Base-by-base conservation (phyloP, 1,284 basidiomycete genomes). In the Schizophyllum amplum region DNA sequence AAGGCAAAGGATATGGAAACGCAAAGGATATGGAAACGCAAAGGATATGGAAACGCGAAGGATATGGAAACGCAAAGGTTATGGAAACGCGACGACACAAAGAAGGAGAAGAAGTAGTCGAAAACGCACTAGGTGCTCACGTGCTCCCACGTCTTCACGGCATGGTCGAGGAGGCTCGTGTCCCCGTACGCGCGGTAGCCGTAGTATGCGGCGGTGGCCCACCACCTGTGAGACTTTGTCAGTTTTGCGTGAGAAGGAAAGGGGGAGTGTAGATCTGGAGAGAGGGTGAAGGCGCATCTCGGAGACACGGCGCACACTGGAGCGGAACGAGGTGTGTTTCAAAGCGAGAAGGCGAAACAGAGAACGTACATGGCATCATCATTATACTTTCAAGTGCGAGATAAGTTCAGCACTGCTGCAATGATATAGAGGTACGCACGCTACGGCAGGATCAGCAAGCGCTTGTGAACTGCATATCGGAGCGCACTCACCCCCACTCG, bases 151-250 rank as follows among this genome's bases (percentile, higher is more conserved):
- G 73, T 76, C n/a, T 71, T 71, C 33, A 76, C 66, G 0, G 76
- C 77, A 59, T 80, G 72, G 4, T 68, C 66, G 47, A 79, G 63
- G 5, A 78, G 62, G 47, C 68, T 71, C 11, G 64, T 59, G 56
- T 79, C 73, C 47, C 66, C 67, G 56, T 80, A 81, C 4, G 76
- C 75, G 57, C 74, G 71, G 61, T 75, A 75, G 4, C 70, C 77
- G 55, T 79, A 79, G 47, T 75, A 64, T 0, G 77, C 75, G n/a
- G 77, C 74, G 54, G 72, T 75, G 2, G 74, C 79, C 78, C 78
- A 80, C 79, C 78, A 80, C 57, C 75, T 77, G 51, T 33, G 27
- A 47, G 17, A 52, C 20, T 47, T 26, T 52, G 17, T 51, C 26
- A 58, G 52, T 17, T 55, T 21, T 54, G 15, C 23, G n/a, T 47